These are phyloP conservation scores for Aegilops longissima DNA, from an alignment of 176 grass and related monocot species.

Conservation along the genomic window DNA sequence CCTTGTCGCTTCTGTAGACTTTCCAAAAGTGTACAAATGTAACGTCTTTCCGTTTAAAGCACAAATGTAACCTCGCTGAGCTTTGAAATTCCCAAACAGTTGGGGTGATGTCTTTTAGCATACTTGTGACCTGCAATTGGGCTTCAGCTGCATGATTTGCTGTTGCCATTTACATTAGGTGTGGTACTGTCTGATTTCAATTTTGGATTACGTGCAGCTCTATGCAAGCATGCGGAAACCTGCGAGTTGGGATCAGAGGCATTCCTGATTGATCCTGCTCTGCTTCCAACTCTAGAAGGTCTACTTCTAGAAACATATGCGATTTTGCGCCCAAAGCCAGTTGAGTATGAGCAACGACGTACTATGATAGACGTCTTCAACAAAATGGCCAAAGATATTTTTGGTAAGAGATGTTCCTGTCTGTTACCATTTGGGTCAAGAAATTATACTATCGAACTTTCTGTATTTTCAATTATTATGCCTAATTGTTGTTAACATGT, in stretches of 20 bases:
- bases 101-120: conserved; percentile 8
- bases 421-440: not conserved
- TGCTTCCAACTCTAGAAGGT: conserved; percentile 45
- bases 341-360: conserved; percentile 68
- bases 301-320: conserved; percentile 65
- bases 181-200: conserved; percentile 1
- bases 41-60: not conserved
- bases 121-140: not conserved
- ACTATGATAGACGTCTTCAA: conserved; percentile 58
- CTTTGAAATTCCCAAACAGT: not conserved
- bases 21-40: not conserved
- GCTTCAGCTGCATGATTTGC: not conserved
- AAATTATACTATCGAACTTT: conserved; percentile 2
- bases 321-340: conserved; percentile 50
- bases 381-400: conserved; percentile 47
- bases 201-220: conserved; percentile 44
- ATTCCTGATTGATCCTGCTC: conserved; percentile 36
- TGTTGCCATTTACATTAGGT: not conserved
- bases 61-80: not conserved
- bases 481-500: not conserved
- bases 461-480: not conserved
- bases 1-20: not conserved
- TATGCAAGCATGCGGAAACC: conserved; percentile 44
- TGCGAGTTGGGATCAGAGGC: conserved; percentile 42
- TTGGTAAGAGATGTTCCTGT: conserved; percentile 51